Conservation (phyloP, 2,329 filamentous ascomycete genomes). For the Whalleya microplaca region DNA sequence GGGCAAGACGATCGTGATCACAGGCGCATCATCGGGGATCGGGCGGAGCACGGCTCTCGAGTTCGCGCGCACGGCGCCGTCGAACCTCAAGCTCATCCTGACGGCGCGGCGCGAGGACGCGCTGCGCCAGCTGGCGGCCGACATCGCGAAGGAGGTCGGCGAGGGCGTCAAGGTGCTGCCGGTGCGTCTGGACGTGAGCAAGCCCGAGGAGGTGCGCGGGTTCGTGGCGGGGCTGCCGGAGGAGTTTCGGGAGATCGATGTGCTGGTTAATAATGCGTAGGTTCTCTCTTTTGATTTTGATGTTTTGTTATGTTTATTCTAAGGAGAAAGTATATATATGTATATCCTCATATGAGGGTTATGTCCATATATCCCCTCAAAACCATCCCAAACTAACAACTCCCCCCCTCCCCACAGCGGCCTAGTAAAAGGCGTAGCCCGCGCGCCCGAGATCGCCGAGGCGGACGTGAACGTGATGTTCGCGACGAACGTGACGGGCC, state of each 20-base stretch:
- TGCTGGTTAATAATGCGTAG: constrained; percentile 95
- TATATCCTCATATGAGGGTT: too few relatives aligned
- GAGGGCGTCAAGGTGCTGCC: constrained; percentile 80
- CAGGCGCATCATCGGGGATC: constrained; percentile 92
- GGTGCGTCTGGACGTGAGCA: constrained; percentile 85
- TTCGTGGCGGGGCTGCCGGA: constrained; percentile 77
- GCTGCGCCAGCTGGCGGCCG: constrained; percentile 73
- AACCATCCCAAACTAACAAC: too few relatives aligned
- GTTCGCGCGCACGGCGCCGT: constrained; percentile 83
- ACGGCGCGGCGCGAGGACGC: constrained; percentile 85
- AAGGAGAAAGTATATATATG: too few relatives aligned
- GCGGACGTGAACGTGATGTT: constrained; percentile 90
- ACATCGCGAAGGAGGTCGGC: constrained; percentile 78
- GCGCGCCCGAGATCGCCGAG: constrained; percentile 79
- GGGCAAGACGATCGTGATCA: constrained; percentile 91
- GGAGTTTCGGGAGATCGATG: constrained; percentile 82
- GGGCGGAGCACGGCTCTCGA: constrained; percentile 83
- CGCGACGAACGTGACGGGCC: constrained; percentile 87
- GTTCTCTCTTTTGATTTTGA: constrained; percentile 38
- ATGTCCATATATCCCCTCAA: too few relatives aligned
- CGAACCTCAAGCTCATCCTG: constrained; percentile 80
- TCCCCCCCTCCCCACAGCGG: too few relatives aligned
- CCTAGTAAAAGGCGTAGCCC: constrained; percentile 84
- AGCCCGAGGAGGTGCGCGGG: constrained; percentile 69
- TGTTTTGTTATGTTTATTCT: neutral